These are phyloP conservation scores for Quercus engelmannii DNA, from an alignment of 306 rosid genomes.

Conservation along the genomic window DNA sequence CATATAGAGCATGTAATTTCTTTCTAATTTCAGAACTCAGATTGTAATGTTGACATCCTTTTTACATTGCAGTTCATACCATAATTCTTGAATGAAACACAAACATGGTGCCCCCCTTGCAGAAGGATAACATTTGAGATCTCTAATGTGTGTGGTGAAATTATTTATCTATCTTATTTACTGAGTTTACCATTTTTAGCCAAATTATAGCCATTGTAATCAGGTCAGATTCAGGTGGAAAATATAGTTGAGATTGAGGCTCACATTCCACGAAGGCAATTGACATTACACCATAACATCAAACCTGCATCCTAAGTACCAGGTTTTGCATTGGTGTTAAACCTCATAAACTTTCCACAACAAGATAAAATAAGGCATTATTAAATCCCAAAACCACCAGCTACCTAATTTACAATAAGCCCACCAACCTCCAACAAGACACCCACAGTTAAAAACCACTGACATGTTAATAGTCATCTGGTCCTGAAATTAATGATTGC, in stretches of 20 bases:
- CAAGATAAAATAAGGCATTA: neutral
- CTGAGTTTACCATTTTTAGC: neutral
- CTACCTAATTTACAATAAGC: neutral
- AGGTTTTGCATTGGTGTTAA: neutral
- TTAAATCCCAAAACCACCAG: neutral
- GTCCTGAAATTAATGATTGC: neutral
- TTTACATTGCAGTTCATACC: neutral
- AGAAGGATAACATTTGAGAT: neutral
- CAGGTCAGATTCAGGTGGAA: neutral
- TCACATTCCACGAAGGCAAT: neutral
- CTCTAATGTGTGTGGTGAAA: neutral
- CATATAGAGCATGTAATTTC: neutral
- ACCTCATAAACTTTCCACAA: slow-evolving; percentile 7
- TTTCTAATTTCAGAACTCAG: neutral
- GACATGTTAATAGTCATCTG: slow-evolving; percentile 2
- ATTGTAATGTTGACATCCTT: neutral
- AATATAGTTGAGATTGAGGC: neutral
- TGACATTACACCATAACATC: neutral
- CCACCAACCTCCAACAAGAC: neutral
- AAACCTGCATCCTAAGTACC: neutral
- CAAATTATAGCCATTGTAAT: neutral
- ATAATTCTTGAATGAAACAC: neutral
- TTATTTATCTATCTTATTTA: neutral
- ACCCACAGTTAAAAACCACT: slow-evolving; percentile 5
- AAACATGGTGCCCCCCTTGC: neutral